Base-by-base conservation (phyloP, 1,139 yeast species). In the Barnettozyma hawaiiensis region DNA sequence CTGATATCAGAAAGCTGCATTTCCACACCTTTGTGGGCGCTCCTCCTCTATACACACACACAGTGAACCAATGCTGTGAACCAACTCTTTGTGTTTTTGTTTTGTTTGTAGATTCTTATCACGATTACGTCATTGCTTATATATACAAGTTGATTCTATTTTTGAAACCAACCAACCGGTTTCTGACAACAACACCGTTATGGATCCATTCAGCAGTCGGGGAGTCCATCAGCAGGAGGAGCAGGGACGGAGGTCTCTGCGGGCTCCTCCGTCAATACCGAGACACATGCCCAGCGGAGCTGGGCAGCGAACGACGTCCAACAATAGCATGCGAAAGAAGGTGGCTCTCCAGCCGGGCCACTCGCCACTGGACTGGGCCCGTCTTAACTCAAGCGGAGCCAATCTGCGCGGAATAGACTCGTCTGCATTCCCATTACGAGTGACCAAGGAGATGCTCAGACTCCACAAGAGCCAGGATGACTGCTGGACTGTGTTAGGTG, bases 301-400 rank as follows among this genome's bases (percentile, higher is more conserved):
- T 5, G 61, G 64, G 1, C 78, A 73, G 49, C 54, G 52, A 31
- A 47, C 47, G 2, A 39, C 35, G 45, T 38, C 42, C 22, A 42
- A 42, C 34, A 42, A 42, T 29, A 47, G 42, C 11, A 35, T 49
- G 8, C 54, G 82, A 3, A 62, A 62, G 26, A 85, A 85, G 53
- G 90, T 85, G 1, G 72, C 65, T 1, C 66, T 86, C 11, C 68
- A 73, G 37, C 95, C 94, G 0, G 95, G 95, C 0, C 87, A 80
- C 57, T 86, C 95, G 1, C 92, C 95, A 0, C 63, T 86, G 45
- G 95, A 86, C 59, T 86, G 96, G 96, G 95, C 92, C 10, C 63
- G 70, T 10, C 60, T 78, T 32, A 80, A 78, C 45, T 60, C 65
- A 12, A 61, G 69, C 19, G 74, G 75, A 16, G 47, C 55, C 35